These are phyloP conservation scores for Hymenotorrendiella dingleyae DNA, from an alignment of 2,329 filamentous ascomycete genomes.

Conservation along the genomic window DNA sequence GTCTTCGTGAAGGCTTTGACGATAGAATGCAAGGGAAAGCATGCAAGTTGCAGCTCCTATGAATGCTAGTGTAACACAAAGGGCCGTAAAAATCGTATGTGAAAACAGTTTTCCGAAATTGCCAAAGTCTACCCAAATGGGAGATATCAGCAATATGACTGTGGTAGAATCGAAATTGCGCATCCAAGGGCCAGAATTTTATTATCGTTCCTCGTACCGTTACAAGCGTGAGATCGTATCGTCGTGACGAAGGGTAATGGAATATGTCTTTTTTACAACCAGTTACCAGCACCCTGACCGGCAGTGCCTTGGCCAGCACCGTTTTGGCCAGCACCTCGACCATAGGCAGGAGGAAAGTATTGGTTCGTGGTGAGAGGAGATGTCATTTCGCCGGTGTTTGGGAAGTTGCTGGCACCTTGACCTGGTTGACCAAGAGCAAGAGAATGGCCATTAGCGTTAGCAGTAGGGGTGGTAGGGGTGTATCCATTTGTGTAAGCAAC, in stretches of 20 bases:
- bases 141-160: slow-evolving; percentile 6
- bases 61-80: slow-evolving; percentile 31
- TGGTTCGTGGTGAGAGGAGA: slow-evolving; percentile 16
- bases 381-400: slow-evolving; percentile 22
- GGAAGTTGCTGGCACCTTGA: slow-evolving; percentile 17
- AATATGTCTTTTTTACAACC: slow-evolving; percentile 22
- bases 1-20: slow-evolving; percentile 24
- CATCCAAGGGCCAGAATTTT: slow-evolving; percentile 25
- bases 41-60: slow-evolving; percentile 17
- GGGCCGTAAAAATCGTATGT: slow-evolving; percentile 31
- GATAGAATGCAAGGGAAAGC: slow-evolving; percentile 23
- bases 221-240: slow-evolving; percentile 32
- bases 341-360: slow-evolving; percentile 25
- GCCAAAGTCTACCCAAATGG: slow-evolving; percentile 4
- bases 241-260: slow-evolving; percentile 23
- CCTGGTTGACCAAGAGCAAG: slow-evolving; percentile 13
- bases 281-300: slow-evolving; percentile 20
- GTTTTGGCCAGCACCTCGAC: slow-evolving; percentile 18
- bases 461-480: slow-evolving; percentile 9
- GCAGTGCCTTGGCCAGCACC: slow-evolving; percentile 4
- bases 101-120: slow-evolving; percentile 27
- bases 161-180: slow-evolving; percentile 14
- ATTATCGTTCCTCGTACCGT: slow-evolving; percentile 32
- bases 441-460: slow-evolving; percentile 18
- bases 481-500: slow-evolving; percentile 26